Evolutionary conservation across 2,329 filamentous ascomycete species (phyloP), one percentile per base, ranked within the genome.

Genomic region (Sporothrix brasiliensis): DNA sequence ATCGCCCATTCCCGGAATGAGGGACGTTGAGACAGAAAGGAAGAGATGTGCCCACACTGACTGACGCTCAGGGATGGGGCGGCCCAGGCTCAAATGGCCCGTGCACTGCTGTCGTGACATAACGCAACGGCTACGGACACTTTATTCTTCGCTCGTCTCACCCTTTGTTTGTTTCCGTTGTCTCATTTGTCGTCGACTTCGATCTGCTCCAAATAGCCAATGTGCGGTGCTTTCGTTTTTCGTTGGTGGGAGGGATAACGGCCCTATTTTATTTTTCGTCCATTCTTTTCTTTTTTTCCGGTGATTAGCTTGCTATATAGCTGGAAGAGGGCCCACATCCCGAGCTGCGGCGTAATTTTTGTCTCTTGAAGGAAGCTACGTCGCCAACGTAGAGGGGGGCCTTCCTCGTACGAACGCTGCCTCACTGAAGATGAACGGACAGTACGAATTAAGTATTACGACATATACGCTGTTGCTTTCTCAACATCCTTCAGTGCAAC

Each of bases 31-130:
- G 41, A 50, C 19, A 52, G 14, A 47, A 49, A 47, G 14, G 41
- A 60, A 68, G 44, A 19, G 41, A 69, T 41, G 47, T 16, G 68
- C 34, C 47, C 58, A 53, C 56, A 65, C 68, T 52, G 56, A 65
- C 68, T 52, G 56, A 60, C 21, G 49, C 10, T 39, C 19, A 19
- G 34, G 47, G 52, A 61, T 67, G 49, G 47, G n/a, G 49, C 39
- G 68, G 67, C 30, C 14, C 39, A 49, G 44, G 52, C 34, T 21
- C 49, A 65, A 47, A 49, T 27, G 19, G 30, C 41, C 63, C 61
- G 68, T 66, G 63, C 68, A 63, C 52, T 27, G 13, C 21, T 11
- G 11, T 44, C 11, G 9, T 7, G 24, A 49, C 49, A 69, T n/a
- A n/a, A 39, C 68, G 66, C 58, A 54, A 69, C 60, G 21, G 24